These are phyloP conservation scores for Grammothele lineata DNA, from an alignment of 768 basidiomycete species.

Conservation along the genomic window DNA sequence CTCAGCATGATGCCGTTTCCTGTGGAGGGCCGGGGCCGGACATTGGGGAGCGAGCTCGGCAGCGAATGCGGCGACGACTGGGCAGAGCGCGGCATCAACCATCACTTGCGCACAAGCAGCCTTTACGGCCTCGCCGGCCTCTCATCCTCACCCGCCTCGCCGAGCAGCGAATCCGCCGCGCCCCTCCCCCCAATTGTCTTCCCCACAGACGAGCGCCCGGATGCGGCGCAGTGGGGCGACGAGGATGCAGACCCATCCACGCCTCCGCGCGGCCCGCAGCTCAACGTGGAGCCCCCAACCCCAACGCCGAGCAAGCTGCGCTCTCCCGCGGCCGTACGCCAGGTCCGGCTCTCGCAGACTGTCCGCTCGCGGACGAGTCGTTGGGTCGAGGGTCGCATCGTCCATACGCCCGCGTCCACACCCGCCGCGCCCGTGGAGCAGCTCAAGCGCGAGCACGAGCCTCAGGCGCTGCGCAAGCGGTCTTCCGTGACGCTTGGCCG, in stretches of 20 bases:
- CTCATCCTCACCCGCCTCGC: constrained; percentile 16
- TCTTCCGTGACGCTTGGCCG: too few species aligned
- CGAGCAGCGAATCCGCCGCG: constrained; percentile 1
- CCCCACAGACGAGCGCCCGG: neutral
- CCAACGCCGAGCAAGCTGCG: constrained; percentile 16
- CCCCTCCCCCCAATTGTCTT: neutral
- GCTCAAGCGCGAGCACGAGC: neutral
- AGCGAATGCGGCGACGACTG: constrained; percentile 47
- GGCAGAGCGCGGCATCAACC: constrained; percentile 31
- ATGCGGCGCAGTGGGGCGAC: constrained; percentile 1
- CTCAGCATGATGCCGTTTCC: constrained; percentile 11
- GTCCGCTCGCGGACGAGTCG: constrained; percentile 54
- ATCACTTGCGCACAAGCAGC: constrained; percentile 51
- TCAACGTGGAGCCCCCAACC: constrained; percentile 25
- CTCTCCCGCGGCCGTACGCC: constrained; percentile 15
- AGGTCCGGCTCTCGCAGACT: constrained; percentile 41
- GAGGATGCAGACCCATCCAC: constrained; percentile 11
- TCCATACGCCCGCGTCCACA: neutral
- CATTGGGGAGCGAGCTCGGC: constrained; percentile 58
- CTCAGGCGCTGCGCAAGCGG: too few species aligned
- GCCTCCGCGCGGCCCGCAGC: constrained; percentile 13
- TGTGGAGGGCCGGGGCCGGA: constrained; percentile 24
- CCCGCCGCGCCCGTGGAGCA: neutral
- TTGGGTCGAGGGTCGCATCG: constrained; percentile 58
- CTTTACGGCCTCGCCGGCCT: constrained; percentile 42